Evolutionary conservation across 1,139 yeast genomes (phyloP), one percentile per base, ranked within the genome.

Genomic region (Hemisphaericaspora lyxosophila): DNA sequence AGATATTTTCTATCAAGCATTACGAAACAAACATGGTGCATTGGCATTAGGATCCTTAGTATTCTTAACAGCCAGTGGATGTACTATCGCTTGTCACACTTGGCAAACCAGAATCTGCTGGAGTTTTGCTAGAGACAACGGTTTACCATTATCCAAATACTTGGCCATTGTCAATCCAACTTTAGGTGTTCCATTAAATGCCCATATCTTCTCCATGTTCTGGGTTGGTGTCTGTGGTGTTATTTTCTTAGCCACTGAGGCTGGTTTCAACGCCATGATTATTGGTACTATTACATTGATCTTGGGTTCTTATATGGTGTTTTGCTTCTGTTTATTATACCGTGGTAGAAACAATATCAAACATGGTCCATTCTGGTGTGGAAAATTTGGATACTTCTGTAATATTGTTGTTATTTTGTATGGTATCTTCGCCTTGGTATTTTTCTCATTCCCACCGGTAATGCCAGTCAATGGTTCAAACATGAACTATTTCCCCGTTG

Each of bases 41-140:
- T 51, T 63, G 24, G 58, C 64, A 25, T 54, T 68, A 37, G 67
- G 67, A 23, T 48, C 57, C 14, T 55, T 68, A 46, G 57, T 68
- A 30, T 53, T 67, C 31, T 53, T 66, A 24, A 67, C 73, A 26
- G 72, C 71, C 17, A 54, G 62, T 41, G 70, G 70, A 9, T 68
- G 73, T 52, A 68, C 67, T 34, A 60, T 68, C 46, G 59, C 71
- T 6, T 64, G 70, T 20, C 73, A 67, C 45, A 67, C 73, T 7
- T 68, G 73, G 73, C 73, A 67, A 51, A 68, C 88, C 32, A 73
- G 89, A 61, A 65, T 83, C 50, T 78, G 87, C 53, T 85, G 94
- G 92, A 82, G 90, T 5, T 85, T 84, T 60, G 76, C 89, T 19
- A 80, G 92, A 64, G 92, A 85, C 62, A 62, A 64, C 41, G 76